Evolutionary conservation across 345 rosid species (phyloP).

Genomic region (Gossypium arboreum): DNA sequence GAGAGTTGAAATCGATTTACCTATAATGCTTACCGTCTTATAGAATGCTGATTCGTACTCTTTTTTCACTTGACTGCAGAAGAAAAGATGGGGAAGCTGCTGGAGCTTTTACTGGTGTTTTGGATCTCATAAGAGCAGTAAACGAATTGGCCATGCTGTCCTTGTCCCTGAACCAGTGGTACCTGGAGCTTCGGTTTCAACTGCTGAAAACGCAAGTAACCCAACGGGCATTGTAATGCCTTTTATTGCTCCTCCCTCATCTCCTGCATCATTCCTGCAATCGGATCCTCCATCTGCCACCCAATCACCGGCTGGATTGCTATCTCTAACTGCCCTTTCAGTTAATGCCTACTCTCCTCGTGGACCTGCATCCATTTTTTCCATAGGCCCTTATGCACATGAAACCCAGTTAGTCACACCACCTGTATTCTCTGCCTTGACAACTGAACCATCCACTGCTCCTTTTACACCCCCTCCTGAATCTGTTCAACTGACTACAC

Average conservation of each 20-base stretch:
- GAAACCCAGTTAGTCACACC: slow-evolving; percentile 97
- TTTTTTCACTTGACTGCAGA: slow-evolving; percentile 39
- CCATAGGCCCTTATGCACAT: slow-evolving; percentile 88
- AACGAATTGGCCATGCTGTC: slow-evolving; percentile 79
- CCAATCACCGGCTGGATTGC: slow-evolving; percentile 66
- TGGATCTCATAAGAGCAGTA: slow-evolving; percentile 65
- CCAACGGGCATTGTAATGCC: slow-evolving; percentile 52
- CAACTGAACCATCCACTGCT: slow-evolving; percentile 92
- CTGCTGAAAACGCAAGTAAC: slow-evolving; percentile 36
- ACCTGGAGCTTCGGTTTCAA: slow-evolving; percentile 35
- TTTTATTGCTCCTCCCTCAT: slow-evolving; percentile 92
- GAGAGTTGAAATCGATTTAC: neutral
- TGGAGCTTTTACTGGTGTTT: slow-evolving; percentile 78
- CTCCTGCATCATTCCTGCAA: slow-evolving; percentile 86
- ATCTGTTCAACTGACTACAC: slow-evolving; percentile 73
- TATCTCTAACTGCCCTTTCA: slow-evolving; percentile 51
- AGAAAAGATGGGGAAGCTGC: slow-evolving; percentile 83
- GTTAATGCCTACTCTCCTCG: slow-evolving; percentile 53
- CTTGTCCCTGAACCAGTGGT: slow-evolving; percentile 61
- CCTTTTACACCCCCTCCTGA: slow-evolving; percentile 92
- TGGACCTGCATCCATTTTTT: slow-evolving; percentile 67
- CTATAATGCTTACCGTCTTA: neutral
- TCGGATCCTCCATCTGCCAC: slow-evolving; percentile 79
- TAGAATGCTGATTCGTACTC: slow-evolving; percentile 1
- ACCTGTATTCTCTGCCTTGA: slow-evolving; percentile 83